Evolutionary conservation across 352 stramenopile species (phyloP), one percentile per base, ranked within the genome.

Genomic region (Globisporangium nunn): DNA sequence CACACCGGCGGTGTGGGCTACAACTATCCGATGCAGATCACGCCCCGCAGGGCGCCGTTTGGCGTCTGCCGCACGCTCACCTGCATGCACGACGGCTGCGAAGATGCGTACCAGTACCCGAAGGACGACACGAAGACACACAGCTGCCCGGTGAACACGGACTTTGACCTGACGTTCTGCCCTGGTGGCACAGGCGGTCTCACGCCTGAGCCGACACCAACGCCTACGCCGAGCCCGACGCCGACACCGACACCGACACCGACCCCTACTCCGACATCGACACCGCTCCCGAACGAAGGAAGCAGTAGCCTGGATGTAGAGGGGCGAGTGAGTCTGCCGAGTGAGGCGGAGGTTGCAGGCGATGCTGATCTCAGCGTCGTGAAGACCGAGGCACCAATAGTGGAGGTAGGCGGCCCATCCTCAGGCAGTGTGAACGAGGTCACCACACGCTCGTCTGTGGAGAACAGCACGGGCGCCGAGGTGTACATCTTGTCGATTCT

Each of bases 121-220:
- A 74, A 73, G 56, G 78, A 91, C 48, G 75, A 87, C 67, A 73
- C 54, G 49, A 89, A 89, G 69, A 89, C 79, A 33, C 75, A 86
- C 54, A 47, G 54, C 12, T 88, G 79, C 52, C 29, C 60, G 0
- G 66, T 66, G 47, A 58, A 71, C 23, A 81, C 74, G 41, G 66
- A 87, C 66, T 87, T 83, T 31, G 66, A 78, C 41, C 37, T 88
- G 45, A 79, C 67, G 12, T 88, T 87, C 64, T 88, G 78, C 35
- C 72, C 75, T 11, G 72, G 74, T 40, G 70, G 72, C 12, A 61
- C 56, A 15, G 68, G 70, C 6, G 74, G 17, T 0, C 18, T 17
- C 37, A 17, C 37, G 0, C 50, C 66, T 4, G 39, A 61, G 2
- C 61, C 52, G 23, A 69, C 74, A 0, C 67, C 74, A 2, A 54